Evolutionary conservation across 1,284 basidiomycete species (phyloP).

Genomic region (Moesziomyces sp.): DNA sequence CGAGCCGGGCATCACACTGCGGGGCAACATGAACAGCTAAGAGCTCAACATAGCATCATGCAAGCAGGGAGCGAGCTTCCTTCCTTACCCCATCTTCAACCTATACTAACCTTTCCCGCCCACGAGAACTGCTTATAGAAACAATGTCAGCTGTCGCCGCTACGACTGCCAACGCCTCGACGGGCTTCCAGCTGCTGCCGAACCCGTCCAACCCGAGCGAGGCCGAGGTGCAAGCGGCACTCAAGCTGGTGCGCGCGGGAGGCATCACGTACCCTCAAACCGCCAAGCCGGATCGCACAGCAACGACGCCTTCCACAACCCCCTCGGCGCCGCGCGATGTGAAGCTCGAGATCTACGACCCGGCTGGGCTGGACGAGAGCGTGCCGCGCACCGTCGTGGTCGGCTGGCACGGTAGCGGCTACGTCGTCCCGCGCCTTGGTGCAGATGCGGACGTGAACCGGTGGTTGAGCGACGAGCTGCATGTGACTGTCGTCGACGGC

Average conservation of each 20-base stretch:
- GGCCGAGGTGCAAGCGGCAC: conserved; percentile 15
- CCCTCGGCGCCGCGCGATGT: conserved; percentile 15
- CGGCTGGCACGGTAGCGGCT: conserved; percentile 44
- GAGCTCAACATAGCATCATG: background rate
- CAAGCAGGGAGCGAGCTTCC: too few species aligned
- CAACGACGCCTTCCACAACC: conserved; percentile 9
- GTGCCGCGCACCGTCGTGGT: conserved; percentile 26
- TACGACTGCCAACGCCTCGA: conserved; percentile 17
- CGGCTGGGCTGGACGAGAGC: background rate
- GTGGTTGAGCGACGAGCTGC: conserved; percentile 24
- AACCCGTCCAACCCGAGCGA: conserved; percentile 25
- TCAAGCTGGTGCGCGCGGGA: conserved; percentile 27
- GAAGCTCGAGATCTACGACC: conserved; percentile 26
- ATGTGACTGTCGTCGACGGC: conserved; percentile 26
- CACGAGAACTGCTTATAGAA: background rate
- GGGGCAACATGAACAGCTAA: too few species aligned
- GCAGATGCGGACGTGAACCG: conserved; percentile 28
- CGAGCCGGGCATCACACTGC: too few species aligned
- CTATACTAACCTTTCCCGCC: background rate
- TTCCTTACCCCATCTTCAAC: background rate
- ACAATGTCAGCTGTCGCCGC: conserved; percentile 23
- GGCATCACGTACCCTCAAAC: conserved; percentile 20
- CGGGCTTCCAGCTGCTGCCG: conserved; percentile 20
- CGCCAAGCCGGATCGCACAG: conserved; percentile 21
- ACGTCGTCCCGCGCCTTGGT: conserved; percentile 30